Evolutionary conservation across 140 eudicot species (phyloP), one percentile per base, ranked within the genome.

Genomic region (Cichorium intybus): DNA sequence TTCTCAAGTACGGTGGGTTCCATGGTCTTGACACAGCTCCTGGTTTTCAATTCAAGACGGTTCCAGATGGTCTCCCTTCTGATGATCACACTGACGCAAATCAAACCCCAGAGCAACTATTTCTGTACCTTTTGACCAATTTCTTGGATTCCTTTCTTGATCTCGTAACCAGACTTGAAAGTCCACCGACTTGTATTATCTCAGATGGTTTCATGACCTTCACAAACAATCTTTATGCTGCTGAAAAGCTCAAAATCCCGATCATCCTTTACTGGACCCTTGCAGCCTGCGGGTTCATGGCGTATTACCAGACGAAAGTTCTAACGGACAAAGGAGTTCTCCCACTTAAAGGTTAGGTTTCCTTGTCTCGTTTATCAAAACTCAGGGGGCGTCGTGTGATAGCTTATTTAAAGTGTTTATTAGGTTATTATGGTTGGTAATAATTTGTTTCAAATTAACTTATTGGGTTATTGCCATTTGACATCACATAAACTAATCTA

Each of bases 121-220:
- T 22, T 7, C 4, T 29, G 16, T 59, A 58, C 52, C 68, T 70
- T 0, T 16, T 1, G 2, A 4, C 24, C 43, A 58, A 34, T 28
- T 67, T 75, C 35, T 31, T 50, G 21, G 57, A 24, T 28, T 64
- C 64, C 1, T 75, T 75, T 23, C 51, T 35, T 27, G 64, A 59
- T 7, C 66, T 70, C 31, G 68, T 59, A 48, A 39, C 52, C 8
- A 10, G 41, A 3, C 52, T 70, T n/a, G 68, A 70, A 20, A 47
- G 6, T n/a, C 68, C 37, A n/a, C 58, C 54, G 6, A 70, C 75
- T 70, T 70, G 75, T 59, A 70, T 70, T 8, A 37, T 59, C 10
- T 58, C 41, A 12, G 75, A 70, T 11, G 68, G 60, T 23, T 22
- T 60, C 20, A 51, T 68, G 71, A 43, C 65, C 2, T 64, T 54